Percentiles rank a stretch among this genome's conserved stretches.
phyloP scores from a whole-genome alignment of 1,139 yeast genomes.

The Kurtzmaniella natalensis region DNA sequence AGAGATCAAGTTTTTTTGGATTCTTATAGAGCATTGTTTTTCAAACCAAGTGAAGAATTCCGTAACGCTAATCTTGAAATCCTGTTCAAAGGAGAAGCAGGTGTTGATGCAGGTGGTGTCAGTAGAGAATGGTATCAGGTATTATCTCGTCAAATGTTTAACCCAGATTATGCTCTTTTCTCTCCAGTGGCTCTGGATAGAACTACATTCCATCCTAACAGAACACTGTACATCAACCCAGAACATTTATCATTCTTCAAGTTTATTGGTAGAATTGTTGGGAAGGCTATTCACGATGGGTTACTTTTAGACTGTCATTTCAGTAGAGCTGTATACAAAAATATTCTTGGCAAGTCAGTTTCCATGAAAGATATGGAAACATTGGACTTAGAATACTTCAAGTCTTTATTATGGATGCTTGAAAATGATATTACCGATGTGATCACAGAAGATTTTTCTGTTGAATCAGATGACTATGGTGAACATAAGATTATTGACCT shows the following conservation, averaged over 20 bases:
- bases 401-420: conserved; percentile 92
- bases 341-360: conserved; percentile 75
- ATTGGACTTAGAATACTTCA: conserved; percentile 86
- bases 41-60: conserved; percentile 74
- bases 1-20: conserved; percentile 92
- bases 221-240: conserved; percentile 90
- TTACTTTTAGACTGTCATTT: conserved; percentile 92
- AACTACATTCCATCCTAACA: conserved; percentile 92
- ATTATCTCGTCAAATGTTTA: conserved; percentile 89
- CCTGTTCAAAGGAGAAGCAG: conserved; percentile 87
- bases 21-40: conserved; percentile 79
- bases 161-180: conserved; percentile 92
- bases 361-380: conserved; percentile 94
- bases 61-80: conserved; percentile 72
- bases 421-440: conserved; percentile 96
- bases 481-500: conserved; percentile 78
- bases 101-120: conserved; percentile 98
- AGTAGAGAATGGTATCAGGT: conserved; percentile 98
- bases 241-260: conserved; percentile 90
- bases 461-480: conserved; percentile 93
- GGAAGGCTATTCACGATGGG: conserved; percentile 88
- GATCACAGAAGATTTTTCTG: conserved; percentile 92
- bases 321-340: conserved; percentile 90
- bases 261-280: conserved; percentile 90
- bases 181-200: conserved; percentile 90